These are phyloP conservation scores for Quercus phellos DNA, from an alignment of 331 rosid species.

Conservation along the genomic window DNA sequence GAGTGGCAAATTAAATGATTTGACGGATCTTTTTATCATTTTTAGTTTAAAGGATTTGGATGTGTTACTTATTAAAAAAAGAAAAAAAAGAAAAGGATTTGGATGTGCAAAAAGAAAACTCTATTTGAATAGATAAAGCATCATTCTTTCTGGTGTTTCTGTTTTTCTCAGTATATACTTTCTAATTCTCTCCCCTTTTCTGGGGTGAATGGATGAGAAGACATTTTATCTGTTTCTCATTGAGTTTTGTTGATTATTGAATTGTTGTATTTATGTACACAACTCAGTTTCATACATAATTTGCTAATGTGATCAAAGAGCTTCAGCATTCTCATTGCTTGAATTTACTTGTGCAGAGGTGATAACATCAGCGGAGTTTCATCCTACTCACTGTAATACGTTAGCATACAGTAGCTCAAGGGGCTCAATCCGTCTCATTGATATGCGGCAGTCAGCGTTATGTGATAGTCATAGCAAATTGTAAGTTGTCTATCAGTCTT, in stretches of 20 bases:
- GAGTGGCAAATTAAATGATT: neutral
- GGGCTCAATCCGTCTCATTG: slow-evolving; percentile 61
- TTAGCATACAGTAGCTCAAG: slow-evolving; percentile 68
- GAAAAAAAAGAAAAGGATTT: neutral
- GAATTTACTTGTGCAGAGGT: slow-evolving; percentile 42
- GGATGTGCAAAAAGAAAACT: neutral
- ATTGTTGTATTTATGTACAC: neutral
- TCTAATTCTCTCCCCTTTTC: neutral
- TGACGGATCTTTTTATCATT: neutral
- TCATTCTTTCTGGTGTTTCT: slow-evolving; percentile 2
- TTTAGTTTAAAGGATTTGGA: neutral
- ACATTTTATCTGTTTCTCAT: neutral
- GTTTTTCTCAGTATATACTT: neutral
- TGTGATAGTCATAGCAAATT: slow-evolving; percentile 60
- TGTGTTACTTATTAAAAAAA: neutral
- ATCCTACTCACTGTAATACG: slow-evolving; percentile 55
- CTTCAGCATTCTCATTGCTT: neutral
- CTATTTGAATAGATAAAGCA: neutral
- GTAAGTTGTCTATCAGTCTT: slow-evolving; percentile 27
- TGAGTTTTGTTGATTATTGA: neutral
- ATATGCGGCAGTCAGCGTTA: slow-evolving; percentile 64
- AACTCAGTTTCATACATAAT: neutral
- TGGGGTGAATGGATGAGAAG: neutral
- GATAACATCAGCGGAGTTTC: slow-evolving; percentile 65
- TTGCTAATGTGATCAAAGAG: neutral